These are phyloP conservation scores for Pseudognaphalium luteoalbum DNA, from an alignment of 129 eudicot genomes.

Conservation along the genomic window DNA sequence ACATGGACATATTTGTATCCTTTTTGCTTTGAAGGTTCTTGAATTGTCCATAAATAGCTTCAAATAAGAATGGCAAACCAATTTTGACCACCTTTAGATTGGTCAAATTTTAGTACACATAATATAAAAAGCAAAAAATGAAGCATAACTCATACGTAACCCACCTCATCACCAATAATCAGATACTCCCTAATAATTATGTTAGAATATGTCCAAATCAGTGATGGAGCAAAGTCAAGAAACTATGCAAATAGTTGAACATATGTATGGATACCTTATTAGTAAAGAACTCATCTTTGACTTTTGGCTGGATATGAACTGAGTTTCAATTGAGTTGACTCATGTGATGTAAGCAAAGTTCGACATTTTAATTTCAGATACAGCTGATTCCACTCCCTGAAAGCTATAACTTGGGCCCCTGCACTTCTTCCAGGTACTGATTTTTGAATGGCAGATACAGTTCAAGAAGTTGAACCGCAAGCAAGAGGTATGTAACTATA, in stretches of 20 bases:
- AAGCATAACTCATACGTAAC: background rate
- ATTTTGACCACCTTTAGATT: slow-evolving; percentile 21
- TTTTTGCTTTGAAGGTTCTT: background rate
- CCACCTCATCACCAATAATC: slow-evolving; percentile 17
- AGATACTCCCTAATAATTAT: background rate
- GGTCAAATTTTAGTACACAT: slow-evolving; percentile 23
- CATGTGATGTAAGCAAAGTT: slow-evolving; percentile 3
- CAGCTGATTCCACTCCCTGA: background rate
- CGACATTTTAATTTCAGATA: background rate
- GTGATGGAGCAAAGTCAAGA: slow-evolving; percentile 24
- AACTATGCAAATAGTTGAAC: slow-evolving; percentile 20
- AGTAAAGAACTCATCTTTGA: slow-evolving; percentile 31
- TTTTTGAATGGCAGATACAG: slow-evolving; percentile 37
- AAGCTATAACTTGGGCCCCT: slow-evolving; percentile 1
- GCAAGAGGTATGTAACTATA: slow-evolving; percentile 26
- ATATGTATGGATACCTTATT: slow-evolving; percentile 5
- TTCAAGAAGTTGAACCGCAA: slow-evolving; percentile 43
- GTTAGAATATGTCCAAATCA: slow-evolving; percentile 18
- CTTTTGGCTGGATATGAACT: slow-evolving; percentile 19
- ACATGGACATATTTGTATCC: background rate
- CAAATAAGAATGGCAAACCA: slow-evolving; percentile 16
- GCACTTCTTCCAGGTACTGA: background rate
- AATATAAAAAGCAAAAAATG: slow-evolving; percentile 7
- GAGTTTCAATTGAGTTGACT: slow-evolving; percentile 18
- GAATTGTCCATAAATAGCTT: slow-evolving; percentile 4